These are phyloP conservation scores for Magnaporthales sp. DNA, from an alignment of 2,329 filamentous ascomycete genomes.

Conservation along the genomic window DNA sequence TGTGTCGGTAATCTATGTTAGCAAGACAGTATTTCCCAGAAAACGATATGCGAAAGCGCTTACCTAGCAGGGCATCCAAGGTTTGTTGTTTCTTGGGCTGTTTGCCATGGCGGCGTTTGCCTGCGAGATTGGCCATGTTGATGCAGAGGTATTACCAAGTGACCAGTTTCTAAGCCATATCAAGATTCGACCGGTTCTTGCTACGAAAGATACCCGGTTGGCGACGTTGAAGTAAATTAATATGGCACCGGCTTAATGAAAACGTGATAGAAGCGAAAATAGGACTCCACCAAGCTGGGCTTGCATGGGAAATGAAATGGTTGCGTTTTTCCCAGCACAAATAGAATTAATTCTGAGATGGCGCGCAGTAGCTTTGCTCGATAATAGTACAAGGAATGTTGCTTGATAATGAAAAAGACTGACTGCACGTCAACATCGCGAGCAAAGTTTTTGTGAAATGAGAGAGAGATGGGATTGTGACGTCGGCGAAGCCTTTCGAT, in stretches of 20 bases:
- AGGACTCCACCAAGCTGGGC: background rate
- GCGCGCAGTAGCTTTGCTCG: background rate
- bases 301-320: background rate
- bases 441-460: background rate
- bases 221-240: background rate
- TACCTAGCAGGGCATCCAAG: conserved; percentile 11
- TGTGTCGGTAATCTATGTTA: background rate
- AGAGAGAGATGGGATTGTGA: background rate
- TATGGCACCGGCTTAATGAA: background rate
- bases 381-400: background rate
- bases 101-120: background rate
- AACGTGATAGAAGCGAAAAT: background rate
- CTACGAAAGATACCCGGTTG: background rate
- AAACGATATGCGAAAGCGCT: background rate
- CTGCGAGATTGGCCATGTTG: background rate
- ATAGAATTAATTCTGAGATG: background rate
- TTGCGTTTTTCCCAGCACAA: background rate
- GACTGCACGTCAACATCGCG: no score
- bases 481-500: background rate
- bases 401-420: background rate
- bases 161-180: background rate
- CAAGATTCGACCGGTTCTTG: background rate
- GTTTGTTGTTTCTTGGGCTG: conserved; percentile 10
- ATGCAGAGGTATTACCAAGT: background rate
- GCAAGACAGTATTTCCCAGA: background rate